phyloP scores from a whole-genome alignment of 495 filamentous ascomycete genomes.

The Talaromyces trachyspermus region DNA sequence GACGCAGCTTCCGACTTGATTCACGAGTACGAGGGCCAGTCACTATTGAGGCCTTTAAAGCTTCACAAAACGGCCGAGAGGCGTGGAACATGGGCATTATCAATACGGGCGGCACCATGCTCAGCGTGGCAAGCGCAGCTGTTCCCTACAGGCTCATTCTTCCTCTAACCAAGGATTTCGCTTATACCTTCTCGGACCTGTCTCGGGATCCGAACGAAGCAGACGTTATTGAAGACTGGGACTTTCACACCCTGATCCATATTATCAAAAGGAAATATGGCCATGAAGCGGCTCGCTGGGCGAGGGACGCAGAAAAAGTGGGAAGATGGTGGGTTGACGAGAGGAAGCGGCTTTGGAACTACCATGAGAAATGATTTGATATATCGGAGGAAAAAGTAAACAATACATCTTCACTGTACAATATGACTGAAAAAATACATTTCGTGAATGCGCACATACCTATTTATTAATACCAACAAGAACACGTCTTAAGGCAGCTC shows the following conservation, averaged over 20 bases:
- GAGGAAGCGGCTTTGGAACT: constrained; percentile 24
- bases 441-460: too few relatives aligned
- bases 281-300: constrained; percentile 30
- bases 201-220: constrained; percentile 29
- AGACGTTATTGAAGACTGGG: constrained; percentile 24
- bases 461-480: too few relatives aligned
- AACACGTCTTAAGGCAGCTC: too few relatives aligned
- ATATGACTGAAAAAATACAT: neutral
- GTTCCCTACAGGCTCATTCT: constrained; percentile 32
- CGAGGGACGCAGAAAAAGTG: constrained; percentile 26
- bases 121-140: constrained; percentile 32
- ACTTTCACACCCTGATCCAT: constrained; percentile 20
- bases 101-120: constrained; percentile 36
- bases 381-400: neutral
- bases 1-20: constrained; percentile 28
- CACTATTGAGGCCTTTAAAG: constrained; percentile 34
- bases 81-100: constrained; percentile 40
- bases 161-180: constrained; percentile 30
- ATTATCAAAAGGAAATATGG: constrained; percentile 24
- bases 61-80: constrained; percentile 26
- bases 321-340: constrained; percentile 34
- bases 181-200: constrained; percentile 31
- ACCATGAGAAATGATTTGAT: constrained; percentile 11
- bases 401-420: neutral
- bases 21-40: constrained; percentile 41